phyloP scores from a whole-genome alignment of 768 basidiomycete genomes.

The Lactarius akahatsu region DNA sequence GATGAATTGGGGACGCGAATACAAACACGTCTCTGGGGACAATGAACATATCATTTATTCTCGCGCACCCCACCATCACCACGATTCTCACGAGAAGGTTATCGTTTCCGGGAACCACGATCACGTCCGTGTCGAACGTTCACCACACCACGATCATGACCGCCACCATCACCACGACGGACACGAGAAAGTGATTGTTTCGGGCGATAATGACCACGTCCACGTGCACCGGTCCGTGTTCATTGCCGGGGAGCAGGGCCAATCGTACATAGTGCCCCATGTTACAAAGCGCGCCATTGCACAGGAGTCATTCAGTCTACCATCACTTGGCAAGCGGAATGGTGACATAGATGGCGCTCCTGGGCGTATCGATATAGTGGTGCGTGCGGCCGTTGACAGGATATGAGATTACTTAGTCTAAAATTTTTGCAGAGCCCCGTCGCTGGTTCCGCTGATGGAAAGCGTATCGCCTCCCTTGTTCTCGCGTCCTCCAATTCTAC shows the following conservation, averaged over 20 bases:
- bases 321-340: constrained; percentile 15
- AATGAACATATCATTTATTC: constrained; percentile 5
- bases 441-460: constrained; percentile 36
- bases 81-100: constrained; percentile 3
- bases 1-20: background rate
- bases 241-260: constrained; percentile 28
- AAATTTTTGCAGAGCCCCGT: constrained; percentile 36
- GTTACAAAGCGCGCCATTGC: constrained; percentile 21
- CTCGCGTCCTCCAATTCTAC: constrained; percentile 31
- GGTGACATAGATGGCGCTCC: constrained; percentile 33
- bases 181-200: constrained; percentile 30
- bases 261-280: constrained; percentile 28
- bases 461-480: constrained; percentile 44
- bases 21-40: background rate
- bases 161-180: constrained; percentile 5
- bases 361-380: constrained; percentile 53
- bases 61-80: constrained; percentile 17
- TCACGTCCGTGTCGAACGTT: constrained; percentile 21
- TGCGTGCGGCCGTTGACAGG: constrained; percentile 32
- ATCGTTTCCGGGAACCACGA: constrained; percentile 16
- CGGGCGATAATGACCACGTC: constrained; percentile 27
- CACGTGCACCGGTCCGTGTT: constrained; percentile 27
- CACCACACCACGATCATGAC: constrained; percentile 1
- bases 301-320: constrained; percentile 21
- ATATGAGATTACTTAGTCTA: constrained; percentile 7